A percentile compares a stretch with the other conserved stretches of the same genome.
Conservation (phyloP, 192 early-diverging fungal species). For the Linnemannia zychae region DNA sequence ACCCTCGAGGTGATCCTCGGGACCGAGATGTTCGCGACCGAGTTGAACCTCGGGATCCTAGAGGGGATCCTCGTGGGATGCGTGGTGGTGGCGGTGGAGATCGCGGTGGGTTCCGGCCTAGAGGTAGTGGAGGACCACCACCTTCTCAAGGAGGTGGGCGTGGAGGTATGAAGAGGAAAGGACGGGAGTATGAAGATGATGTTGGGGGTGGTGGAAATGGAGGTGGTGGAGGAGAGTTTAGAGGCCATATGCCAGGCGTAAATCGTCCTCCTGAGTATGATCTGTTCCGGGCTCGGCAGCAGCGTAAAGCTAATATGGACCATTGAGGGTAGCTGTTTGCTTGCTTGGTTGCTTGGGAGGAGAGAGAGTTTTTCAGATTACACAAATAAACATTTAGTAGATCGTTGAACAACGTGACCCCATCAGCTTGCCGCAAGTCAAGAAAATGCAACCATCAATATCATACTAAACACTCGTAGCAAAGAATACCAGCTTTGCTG, state of each 20-base stretch:
- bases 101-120: conserved; percentile 43
- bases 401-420: too few species aligned
- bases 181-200: conserved; percentile 63
- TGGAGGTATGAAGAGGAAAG: conserved; percentile 56
- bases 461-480: too few species aligned
- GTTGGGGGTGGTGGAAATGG: conserved; percentile 27
- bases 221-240: conserved; percentile 41
- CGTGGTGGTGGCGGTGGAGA: conserved; percentile 27
- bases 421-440: too few species aligned
- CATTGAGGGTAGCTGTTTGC: not conserved
- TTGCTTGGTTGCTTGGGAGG: too few species aligned
- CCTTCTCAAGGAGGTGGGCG: conserved; percentile 16
- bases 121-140: conserved; percentile 50
- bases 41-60: conserved; percentile 17
- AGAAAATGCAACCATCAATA: too few species aligned
- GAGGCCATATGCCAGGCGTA: conserved; percentile 56
- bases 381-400: too few species aligned
- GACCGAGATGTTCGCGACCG: conserved; percentile 15
- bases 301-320: conserved; percentile 56
- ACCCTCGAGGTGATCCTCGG: conserved; percentile 53
- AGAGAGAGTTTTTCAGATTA: too few species aligned
- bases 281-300: conserved; percentile 64
- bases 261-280: conserved; percentile 71
- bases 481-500: too few species aligned
- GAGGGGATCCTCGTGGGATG: conserved; percentile 35